Percentiles rank a stretch among this genome's conserved stretches.
These are phyloP conservation scores for Cladosporium sp. DNA, from an alignment of 2,329 filamentous ascomycete species.

Conservation along the genomic window DNA sequence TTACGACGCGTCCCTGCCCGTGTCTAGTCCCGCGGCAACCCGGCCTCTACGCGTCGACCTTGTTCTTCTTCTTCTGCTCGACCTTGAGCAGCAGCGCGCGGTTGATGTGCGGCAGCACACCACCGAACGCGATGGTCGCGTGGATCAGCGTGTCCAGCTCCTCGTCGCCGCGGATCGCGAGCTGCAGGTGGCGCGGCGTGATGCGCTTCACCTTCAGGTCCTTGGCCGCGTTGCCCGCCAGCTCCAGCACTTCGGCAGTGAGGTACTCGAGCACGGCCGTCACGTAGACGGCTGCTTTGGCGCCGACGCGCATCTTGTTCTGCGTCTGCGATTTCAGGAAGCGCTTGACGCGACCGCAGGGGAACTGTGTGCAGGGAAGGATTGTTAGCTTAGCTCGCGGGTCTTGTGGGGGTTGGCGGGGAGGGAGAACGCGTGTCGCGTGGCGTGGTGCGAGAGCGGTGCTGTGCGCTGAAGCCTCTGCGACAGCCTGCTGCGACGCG, in stretches of 20 bases:
- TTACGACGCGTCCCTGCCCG: background rate
- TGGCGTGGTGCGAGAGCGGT: constrained; percentile 1
- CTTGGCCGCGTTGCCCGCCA: constrained; percentile 97
- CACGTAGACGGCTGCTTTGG: constrained; percentile 96
- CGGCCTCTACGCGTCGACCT: constrained; percentile 38
- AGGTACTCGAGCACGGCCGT: constrained; percentile 97
- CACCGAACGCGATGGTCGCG: constrained; percentile 95
- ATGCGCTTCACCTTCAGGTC: constrained; percentile 99
- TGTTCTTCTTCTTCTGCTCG: constrained; percentile 91
- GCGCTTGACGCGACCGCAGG: constrained; percentile 99
- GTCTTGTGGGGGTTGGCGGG: background rate
- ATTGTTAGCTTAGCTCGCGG: constrained; percentile 2
- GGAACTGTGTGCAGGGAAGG: constrained; percentile 61
- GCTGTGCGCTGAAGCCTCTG: background rate
- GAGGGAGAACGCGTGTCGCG: background rate
- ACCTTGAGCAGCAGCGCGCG: constrained; percentile 91
- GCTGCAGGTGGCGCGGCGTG: constrained; percentile 92
- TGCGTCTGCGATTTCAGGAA: constrained; percentile 99
- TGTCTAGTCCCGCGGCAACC: background rate
- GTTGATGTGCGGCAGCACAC: constrained; percentile 98
- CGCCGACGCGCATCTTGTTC: constrained; percentile 99
- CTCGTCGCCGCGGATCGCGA: constrained; percentile 97
- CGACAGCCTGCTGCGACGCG: background rate
- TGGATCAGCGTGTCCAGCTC: constrained; percentile 96
- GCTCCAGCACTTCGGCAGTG: constrained; percentile 93